Base-by-base conservation (phyloP, 306 rosid genomes). In the Medicago lupulina region DNA sequence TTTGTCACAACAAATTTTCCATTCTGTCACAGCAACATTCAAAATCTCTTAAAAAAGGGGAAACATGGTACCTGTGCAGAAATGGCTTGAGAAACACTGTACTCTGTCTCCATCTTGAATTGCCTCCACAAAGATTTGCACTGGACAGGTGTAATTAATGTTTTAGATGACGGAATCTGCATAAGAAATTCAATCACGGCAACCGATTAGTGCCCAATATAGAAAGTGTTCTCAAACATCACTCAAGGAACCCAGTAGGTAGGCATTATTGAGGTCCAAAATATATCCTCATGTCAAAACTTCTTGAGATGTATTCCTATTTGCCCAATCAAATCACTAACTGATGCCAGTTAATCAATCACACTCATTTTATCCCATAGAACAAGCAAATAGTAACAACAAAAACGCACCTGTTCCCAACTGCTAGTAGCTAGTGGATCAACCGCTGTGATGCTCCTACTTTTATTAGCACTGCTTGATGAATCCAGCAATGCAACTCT, bases 41-140 rank as follows among this genome's bases (percentile, higher is more conserved):
- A 36, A 62, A 67, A 74, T 44, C 28, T 46, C 68, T 13, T 21
- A 11, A 75, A 57, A 83, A 36, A 41, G 36, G 61, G 67, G 58
- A 75, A 70, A 67, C 46, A 68, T 43, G 83, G 16, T 87, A 81
- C 99, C 99, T 96, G 98, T 47, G 99, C 97, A 81, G 98, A 71
- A 79, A 96, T 96, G 80, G 99, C 99, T 82, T 96, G 99, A 58
- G 99, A 83, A 66, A 96, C 99, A 36, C 77, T 96, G 83, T 90
- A 96, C 79, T 92, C 99, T 4, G 98, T 96, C 84, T 96, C 99
- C 74, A 87, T 67, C 83, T 83, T 89, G 88, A 96, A 96, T 81
- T 96, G 99, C 87, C 97, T 86, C 99, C 99, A 96, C 90, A 96
- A 53, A 70, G 96, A 85, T 80, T 88, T 96, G 87, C 99, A 96